phyloP scores from a whole-genome alignment of 2,329 filamentous ascomycete species.

The Microsporum ferrugineum region DNA sequence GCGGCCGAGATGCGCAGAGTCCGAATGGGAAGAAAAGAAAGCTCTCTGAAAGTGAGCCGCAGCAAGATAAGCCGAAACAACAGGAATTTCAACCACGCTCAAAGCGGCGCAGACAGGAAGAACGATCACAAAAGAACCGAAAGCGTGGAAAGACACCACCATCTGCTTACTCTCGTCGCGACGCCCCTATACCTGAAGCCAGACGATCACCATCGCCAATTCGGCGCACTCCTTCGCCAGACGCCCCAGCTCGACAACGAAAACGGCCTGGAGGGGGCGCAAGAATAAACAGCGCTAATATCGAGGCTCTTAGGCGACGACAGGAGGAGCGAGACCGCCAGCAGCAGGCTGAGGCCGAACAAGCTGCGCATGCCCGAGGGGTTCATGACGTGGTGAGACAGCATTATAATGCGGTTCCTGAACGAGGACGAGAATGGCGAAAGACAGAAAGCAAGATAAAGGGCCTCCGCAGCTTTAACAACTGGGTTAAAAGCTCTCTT shows the following conservation, averaged over 20 bases:
- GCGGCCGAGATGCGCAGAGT: background rate
- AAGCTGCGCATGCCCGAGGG: slow-evolving; percentile 38
- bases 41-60: slow-evolving; percentile 18
- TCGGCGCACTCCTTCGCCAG: slow-evolving; percentile 31
- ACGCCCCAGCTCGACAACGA: slow-evolving; percentile 30
- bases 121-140: slow-evolving; percentile 28
- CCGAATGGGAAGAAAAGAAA: slow-evolving; percentile 22
- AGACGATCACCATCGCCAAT: slow-evolving; percentile 32
- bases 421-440: slow-evolving; percentile 88
- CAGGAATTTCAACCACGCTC: slow-evolving; percentile 21
- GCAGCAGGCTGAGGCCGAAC: slow-evolving; percentile 28
- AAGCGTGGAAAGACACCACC: slow-evolving; percentile 28
- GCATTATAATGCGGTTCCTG: slow-evolving; percentile 92
- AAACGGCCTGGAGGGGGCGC: slow-evolving; percentile 39
- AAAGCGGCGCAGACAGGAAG: slow-evolving; percentile 31
- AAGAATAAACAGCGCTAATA: slow-evolving; percentile 29
- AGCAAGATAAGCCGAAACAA: slow-evolving; percentile 17
- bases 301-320: slow-evolving; percentile 30
- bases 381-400: slow-evolving; percentile 79
- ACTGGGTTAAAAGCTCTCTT: slow-evolving; percentile 96
- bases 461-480: slow-evolving; percentile 88
- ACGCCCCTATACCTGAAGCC: slow-evolving; percentile 21
- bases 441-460: slow-evolving; percentile 92
- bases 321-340: slow-evolving; percentile 37
- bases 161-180: slow-evolving; percentile 31